phyloP scores from a whole-genome alignment of 495 filamentous ascomycete genomes.

The Acidomyces sp. region DNA sequence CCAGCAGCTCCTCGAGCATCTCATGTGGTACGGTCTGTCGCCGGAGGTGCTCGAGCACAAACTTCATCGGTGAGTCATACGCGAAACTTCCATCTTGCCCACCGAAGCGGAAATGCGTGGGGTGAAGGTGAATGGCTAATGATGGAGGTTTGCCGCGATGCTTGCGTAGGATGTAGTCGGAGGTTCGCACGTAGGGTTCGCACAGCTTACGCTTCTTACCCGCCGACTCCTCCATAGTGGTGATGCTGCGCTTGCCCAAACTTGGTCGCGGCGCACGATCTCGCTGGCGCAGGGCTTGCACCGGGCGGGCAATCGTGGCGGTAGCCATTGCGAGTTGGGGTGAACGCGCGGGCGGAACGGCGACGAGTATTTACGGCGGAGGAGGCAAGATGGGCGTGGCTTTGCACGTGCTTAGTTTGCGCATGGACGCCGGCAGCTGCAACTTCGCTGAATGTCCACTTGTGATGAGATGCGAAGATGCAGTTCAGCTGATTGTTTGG shows the following conservation, averaged over 20 bases:
- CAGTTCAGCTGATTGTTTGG: no score
- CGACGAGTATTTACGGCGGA: no score
- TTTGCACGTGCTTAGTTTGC: no score
- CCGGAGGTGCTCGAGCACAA: constrained; percentile 65
- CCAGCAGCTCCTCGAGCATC: constrained; percentile 55
- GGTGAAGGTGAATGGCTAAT: constrained; percentile 72
- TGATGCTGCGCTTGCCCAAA: constrained; percentile 4
- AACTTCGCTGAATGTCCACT: no score
- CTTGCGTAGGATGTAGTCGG: constrained; percentile 69
- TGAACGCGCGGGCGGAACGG: no score
- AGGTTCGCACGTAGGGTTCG: constrained; percentile 32
- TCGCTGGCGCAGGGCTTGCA: constrained; percentile 6
- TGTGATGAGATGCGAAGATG: no score
- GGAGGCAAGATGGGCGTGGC: no score
- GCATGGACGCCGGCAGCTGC: no score
- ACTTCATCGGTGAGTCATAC: constrained; percentile 81
- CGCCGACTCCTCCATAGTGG: neutral
- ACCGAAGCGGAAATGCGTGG: constrained; percentile 81
- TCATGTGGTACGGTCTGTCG: constrained; percentile 57
- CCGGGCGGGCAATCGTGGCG: constrained; percentile 7
- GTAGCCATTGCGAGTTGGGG: no score
- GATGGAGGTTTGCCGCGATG: constrained; percentile 65
- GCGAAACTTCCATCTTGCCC: constrained; percentile 82
- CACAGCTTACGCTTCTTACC: constrained; percentile 12
- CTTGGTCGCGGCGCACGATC: constrained; percentile 1